A percentile compares a stretch with the other conserved stretches of the same genome.
Conservation (phyloP, 2,329 filamentous ascomycete genomes). For the Fusarium camptoceras region DNA sequence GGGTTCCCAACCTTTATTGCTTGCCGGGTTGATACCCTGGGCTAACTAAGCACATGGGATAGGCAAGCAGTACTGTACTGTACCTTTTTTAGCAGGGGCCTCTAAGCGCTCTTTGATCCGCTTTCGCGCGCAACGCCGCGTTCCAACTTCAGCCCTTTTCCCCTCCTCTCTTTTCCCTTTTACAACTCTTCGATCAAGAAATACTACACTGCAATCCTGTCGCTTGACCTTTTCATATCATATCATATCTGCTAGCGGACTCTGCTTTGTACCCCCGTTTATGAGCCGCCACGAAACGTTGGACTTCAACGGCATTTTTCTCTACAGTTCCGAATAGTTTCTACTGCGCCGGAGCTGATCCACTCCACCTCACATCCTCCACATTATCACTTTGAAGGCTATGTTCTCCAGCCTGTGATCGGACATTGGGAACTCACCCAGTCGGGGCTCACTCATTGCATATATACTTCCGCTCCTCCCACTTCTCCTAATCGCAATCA, state of each 20-base stretch:
- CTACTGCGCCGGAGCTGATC: slow-evolving; percentile 27
- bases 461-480: slow-evolving; percentile 51
- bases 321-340: slow-evolving; percentile 31
- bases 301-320: slow-evolving; percentile 28
- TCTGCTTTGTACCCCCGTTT: background rate
- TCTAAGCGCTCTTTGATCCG: slow-evolving; percentile 45
- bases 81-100: slow-evolving; percentile 41
- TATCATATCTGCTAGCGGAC: slow-evolving; percentile 8
- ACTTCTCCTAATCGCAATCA: slow-evolving; percentile 46
- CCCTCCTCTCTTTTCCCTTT: slow-evolving; percentile 41
- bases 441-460: slow-evolving; percentile 45
- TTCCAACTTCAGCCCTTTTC: slow-evolving; percentile 44
- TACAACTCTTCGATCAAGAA: slow-evolving; percentile 29
- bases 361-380: slow-evolving; percentile 36
- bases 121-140: slow-evolving; percentile 44
- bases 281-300: slow-evolving; percentile 16
- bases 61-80: slow-evolving; percentile 9
- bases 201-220: slow-evolving; percentile 27
- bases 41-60: slow-evolving; percentile 22
- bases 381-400: slow-evolving; percentile 42
- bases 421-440: slow-evolving; percentile 44
- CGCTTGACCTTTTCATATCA: slow-evolving; percentile 8
- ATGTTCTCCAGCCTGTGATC: slow-evolving; percentile 51
- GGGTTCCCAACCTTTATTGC: slow-evolving; percentile 27
- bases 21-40: slow-evolving; percentile 24